These are phyloP conservation scores for Kodamaea kaohsiungensis DNA, from an alignment of 805 yeast species.

Conservation along the genomic window DNA sequence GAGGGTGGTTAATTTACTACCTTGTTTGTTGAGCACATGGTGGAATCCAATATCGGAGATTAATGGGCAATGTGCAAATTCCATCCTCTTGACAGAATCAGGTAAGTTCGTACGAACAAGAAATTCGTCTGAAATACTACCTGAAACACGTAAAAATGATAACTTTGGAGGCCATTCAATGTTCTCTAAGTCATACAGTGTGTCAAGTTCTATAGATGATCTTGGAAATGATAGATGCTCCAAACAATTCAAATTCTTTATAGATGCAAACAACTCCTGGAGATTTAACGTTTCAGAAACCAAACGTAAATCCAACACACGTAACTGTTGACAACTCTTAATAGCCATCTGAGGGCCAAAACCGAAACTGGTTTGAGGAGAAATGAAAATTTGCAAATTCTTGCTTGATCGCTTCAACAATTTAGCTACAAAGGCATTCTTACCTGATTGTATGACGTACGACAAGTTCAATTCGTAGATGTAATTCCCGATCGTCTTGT, in stretches of 20 bases:
- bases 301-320: slow-evolving; percentile 71
- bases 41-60: slow-evolving; percentile 66
- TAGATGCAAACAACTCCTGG: slow-evolving; percentile 74
- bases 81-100: slow-evolving; percentile 62
- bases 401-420: slow-evolving; percentile 74
- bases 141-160: slow-evolving; percentile 73
- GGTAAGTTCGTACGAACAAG: slow-evolving; percentile 74
- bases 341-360: slow-evolving; percentile 83
- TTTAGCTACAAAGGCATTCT: slow-evolving; percentile 85
- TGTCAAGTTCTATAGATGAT: slow-evolving; percentile 57
- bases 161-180: slow-evolving; percentile 78
- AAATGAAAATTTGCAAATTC: slow-evolving; percentile 67
- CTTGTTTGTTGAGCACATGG: slow-evolving; percentile 60
- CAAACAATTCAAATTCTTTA: slow-evolving; percentile 58
- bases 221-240: slow-evolving; percentile 86
- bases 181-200: slow-evolving; percentile 55
- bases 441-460: slow-evolving; percentile 83
- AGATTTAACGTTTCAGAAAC: slow-evolving; percentile 91
- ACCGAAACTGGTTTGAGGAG: slow-evolving; percentile 96
- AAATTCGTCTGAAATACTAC: slow-evolving; percentile 86
- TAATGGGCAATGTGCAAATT: slow-evolving; percentile 86
- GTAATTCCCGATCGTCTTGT: slow-evolving; percentile 53
- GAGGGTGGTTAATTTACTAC: slow-evolving; percentile 61
- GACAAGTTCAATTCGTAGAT: slow-evolving; percentile 74
- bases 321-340: slow-evolving; percentile 63